Evolutionary conservation across 805 yeast species (phyloP), one percentile per base, ranked within the genome.

Genomic region (Pichia thaimueangensis): DNA sequence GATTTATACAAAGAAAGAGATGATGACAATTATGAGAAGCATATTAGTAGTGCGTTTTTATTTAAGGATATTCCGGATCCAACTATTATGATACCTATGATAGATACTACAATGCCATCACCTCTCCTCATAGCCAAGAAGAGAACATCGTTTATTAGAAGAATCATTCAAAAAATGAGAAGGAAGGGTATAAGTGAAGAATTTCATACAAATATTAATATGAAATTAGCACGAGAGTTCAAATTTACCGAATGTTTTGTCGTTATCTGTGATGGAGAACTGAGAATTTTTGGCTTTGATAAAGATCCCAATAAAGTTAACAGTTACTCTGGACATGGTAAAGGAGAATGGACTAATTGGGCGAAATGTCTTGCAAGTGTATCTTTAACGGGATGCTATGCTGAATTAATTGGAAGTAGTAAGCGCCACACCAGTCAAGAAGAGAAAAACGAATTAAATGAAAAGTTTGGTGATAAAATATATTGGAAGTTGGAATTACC

Each of bases 201-300:
- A 23, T 23, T 3, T 23, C 11, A 23, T 9, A 9, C 8, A 25
- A 25, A 10, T 12, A 25, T 25, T 25, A 15, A 32, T n/a, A n/a
- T n/a, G n/a, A n/a, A n/a, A n/a, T n/a, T n/a, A n/a, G n/a, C n/a
- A n/a, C 15, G 17, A 8, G 30, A 35, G 10, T 35, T 35, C 25
- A 25, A 35, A 9, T 71, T 76, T 76, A 56, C 55, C 23, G 75
- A 73, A 44, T 65, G 71, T 44, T 81, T 81, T 54, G 78, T 75
- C n/a, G 86, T 80, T 34, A 82, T 79, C 1, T 75, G 82, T 17
- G 73, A 80, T 47, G 86, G 86, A 36, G 83, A 80, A 55, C 58
- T 81, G 41, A 68, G 76, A 30, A 62, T 80, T 37, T 81, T 76
- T 56, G 68, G 75, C 10, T 78, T 80, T 45, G 70, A 65, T 35